These are phyloP conservation scores for Globisporangium echinulatum DNA, from an alignment of 352 stramenopile species.

Conservation along the genomic window DNA sequence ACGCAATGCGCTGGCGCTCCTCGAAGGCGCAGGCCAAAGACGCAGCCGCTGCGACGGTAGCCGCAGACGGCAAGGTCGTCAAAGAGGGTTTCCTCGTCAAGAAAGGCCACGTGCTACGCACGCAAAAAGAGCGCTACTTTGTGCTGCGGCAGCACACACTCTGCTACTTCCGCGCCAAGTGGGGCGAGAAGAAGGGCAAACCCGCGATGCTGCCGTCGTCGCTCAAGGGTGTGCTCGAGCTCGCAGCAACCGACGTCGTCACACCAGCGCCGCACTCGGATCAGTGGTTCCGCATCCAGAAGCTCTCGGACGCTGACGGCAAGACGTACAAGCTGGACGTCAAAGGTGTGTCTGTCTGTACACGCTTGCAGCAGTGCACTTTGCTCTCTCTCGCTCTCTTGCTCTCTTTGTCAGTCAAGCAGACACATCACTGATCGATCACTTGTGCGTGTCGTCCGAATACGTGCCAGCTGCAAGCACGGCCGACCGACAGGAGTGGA, in stretches of 20 bases:
- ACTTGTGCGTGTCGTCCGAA: neutral
- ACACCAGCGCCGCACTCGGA: constrained; percentile 40
- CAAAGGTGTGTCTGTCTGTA: constrained; percentile 28
- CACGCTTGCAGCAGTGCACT: too few relatives aligned
- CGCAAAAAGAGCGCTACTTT: constrained; percentile 50
- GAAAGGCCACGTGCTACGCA: constrained; percentile 48
- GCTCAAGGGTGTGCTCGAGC: constrained; percentile 38
- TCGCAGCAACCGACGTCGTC: constrained; percentile 40
- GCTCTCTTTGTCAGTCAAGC: too few relatives aligned
- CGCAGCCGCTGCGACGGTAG: neutral
- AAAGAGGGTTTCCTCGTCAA: constrained; percentile 45
- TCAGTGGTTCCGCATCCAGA: constrained; percentile 57
- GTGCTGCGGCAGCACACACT: constrained; percentile 33
- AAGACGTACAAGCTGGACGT: constrained; percentile 68
- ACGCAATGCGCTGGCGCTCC: constrained; percentile 14
- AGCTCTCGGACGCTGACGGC: constrained; percentile 32
- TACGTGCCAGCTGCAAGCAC: constrained; percentile 26
- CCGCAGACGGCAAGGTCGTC: constrained; percentile 10
- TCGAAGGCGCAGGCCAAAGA: constrained; percentile 7
- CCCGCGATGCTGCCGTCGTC: constrained; percentile 16
- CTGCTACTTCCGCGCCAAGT: constrained; percentile 37
- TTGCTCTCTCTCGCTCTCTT: too few relatives aligned
- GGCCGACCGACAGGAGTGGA: constrained; percentile 53
- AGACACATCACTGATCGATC: neutral
- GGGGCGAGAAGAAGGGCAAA: constrained; percentile 16